These are phyloP conservation scores for Calcarisporium arbuscula DNA, from an alignment of 2,329 filamentous ascomycete species.

Conservation along the genomic window DNA sequence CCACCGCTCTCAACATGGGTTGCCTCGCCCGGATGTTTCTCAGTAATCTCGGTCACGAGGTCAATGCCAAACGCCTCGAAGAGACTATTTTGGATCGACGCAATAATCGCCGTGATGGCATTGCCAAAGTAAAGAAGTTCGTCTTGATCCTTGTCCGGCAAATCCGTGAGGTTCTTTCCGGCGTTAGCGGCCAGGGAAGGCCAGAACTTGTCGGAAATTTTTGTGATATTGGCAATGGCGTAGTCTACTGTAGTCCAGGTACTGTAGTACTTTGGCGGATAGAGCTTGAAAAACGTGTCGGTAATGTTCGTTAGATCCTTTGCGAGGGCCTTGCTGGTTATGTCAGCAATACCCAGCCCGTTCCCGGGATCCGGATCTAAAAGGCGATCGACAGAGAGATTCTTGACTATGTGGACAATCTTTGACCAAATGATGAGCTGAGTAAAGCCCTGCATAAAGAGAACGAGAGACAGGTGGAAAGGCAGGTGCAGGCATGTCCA, in stretches of 20 bases:
- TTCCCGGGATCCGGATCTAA: constrained; percentile 8
- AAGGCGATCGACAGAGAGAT: constrained; percentile 10
- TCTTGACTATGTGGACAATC: constrained; percentile 23
- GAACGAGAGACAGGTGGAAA: constrained; percentile 55
- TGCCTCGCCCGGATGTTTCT: constrained; percentile 7
- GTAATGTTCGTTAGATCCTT: constrained; percentile 12
- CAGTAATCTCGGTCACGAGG: constrained; percentile 15
- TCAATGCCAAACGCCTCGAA: constrained; percentile 25
- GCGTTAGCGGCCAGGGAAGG: constrained; percentile 5
- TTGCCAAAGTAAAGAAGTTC: constrained; percentile 7
- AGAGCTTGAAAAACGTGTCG: constrained; percentile 18
- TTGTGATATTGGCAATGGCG: constrained; percentile 21
- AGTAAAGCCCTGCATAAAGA: constrained; percentile 57
- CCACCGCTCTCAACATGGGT: constrained; percentile 8
- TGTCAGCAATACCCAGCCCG: constrained; percentile 10
- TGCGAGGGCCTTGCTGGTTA: constrained; percentile 15
- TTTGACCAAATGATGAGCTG: constrained; percentile 47
- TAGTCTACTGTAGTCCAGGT: constrained; percentile 13
- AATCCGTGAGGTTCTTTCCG: too few relatives aligned
- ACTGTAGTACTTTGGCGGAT: constrained; percentile 17
- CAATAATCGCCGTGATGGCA: constrained; percentile 8
- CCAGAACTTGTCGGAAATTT: constrained; percentile 22
- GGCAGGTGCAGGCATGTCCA: constrained; percentile 56
- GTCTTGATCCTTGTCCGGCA: too few relatives aligned
- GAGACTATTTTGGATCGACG: constrained; percentile 22